A percentile compares a stretch with the other conserved stretches of the same genome.
phyloP scores from a whole-genome alignment of 1,284 basidiomycete genomes.

The Rhodotorula sp. region DNA sequence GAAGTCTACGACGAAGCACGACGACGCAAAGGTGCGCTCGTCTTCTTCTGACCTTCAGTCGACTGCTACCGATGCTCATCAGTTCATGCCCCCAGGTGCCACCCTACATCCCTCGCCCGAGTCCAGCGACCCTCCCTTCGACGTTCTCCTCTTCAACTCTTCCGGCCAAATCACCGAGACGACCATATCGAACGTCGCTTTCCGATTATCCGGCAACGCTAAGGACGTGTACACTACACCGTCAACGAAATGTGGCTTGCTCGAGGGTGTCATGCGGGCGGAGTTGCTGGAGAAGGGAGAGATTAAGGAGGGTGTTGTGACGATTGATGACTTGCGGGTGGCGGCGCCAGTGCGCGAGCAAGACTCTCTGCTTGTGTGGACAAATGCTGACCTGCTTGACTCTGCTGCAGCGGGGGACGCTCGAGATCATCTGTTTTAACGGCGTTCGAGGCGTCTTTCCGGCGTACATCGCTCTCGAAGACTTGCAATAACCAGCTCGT shows the following conservation, averaged over 20 bases:
- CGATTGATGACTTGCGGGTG: conserved; percentile 1
- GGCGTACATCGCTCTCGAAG: conserved; percentile 1
- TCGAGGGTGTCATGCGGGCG: conserved; percentile 19
- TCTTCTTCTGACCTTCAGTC: too few relatives aligned
- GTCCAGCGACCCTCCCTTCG: conserved; percentile 14
- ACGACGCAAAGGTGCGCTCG: conserved; percentile 9
- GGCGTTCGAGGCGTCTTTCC: conserved; percentile 29
- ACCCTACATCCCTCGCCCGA: not conserved
- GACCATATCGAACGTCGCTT: conserved; percentile 35
- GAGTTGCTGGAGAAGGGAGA: conserved; percentile 25
- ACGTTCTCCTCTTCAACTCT: conserved; percentile 27
- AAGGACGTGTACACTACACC: conserved; percentile 11
- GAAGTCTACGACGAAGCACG: conserved; percentile 24
- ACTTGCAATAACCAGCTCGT: too few relatives aligned
- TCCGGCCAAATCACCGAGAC: conserved; percentile 25
- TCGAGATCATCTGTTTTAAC: conserved; percentile 34
- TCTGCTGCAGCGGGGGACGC: not conserved
- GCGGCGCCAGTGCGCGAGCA: conserved; percentile 7
- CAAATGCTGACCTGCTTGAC: not conserved
- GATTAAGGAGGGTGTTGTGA: conserved; percentile 13
- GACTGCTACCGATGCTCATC: not conserved
- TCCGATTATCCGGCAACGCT: not conserved
- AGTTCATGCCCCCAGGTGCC: conserved; percentile 16
- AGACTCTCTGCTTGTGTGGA: not conserved
- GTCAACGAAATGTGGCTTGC: not conserved